Evolutionary conservation across 352 stramenopile genomes (phyloP).

Genomic region (Globisporangium paddicum): DNA sequence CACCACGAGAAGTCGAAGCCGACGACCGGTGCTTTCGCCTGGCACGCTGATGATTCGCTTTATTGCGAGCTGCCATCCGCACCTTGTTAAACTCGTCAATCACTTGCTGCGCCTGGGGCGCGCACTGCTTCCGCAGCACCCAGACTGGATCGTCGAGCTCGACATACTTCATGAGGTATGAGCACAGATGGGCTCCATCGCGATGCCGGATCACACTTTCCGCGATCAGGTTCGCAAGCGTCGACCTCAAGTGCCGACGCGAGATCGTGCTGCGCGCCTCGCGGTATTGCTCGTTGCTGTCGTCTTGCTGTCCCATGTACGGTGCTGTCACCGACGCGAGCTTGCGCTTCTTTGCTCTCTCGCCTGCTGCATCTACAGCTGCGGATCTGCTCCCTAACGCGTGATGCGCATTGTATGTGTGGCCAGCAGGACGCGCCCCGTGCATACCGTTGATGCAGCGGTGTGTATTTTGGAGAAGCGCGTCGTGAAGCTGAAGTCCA

Average conservation of each 20-base stretch:
- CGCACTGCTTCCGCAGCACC: conserved; percentile 30
- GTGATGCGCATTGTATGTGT: background rate
- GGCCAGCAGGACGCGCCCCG: background rate
- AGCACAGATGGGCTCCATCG: conserved; percentile 12
- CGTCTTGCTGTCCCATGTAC: background rate
- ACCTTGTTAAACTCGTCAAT: conserved; percentile 26
- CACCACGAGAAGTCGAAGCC: background rate
- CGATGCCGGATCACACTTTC: conserved; percentile 27
- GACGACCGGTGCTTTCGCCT: background rate
- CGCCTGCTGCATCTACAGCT: background rate
- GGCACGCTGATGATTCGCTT: conserved; percentile 10
- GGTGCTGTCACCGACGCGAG: background rate
- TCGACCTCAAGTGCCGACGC: background rate
- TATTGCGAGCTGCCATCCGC: background rate
- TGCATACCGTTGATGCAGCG: background rate
- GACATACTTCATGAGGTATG: conserved; percentile 37
- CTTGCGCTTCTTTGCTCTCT: conserved; percentile 10
- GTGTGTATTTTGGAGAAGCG: conserved; percentile 6
- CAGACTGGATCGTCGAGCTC: conserved; percentile 19
- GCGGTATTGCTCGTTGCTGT: background rate
- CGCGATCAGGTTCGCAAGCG: conserved; percentile 15
- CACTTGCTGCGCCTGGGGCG: conserved; percentile 20
- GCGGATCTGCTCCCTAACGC: background rate
- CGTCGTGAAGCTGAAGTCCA: conserved; percentile 9
- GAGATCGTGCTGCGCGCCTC: conserved; percentile 3